Conservation (phyloP, 805 yeast genomes). For the Candida anglica region DNA sequence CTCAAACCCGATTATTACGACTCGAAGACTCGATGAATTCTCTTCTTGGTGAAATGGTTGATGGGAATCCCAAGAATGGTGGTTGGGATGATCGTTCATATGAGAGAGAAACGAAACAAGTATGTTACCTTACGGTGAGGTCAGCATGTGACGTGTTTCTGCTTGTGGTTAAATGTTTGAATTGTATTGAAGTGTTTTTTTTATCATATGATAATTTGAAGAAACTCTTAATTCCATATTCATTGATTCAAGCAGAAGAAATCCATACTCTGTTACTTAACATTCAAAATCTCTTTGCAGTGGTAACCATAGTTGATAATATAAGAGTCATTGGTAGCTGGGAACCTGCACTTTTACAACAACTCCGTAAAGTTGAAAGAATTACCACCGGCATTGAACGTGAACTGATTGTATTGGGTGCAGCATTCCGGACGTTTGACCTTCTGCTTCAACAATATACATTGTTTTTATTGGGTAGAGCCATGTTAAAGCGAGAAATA, state of each 20-base stretch:
- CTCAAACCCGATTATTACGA: constrained; percentile 14
- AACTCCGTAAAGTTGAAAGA: constrained; percentile 32
- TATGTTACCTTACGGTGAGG: constrained; percentile 14
- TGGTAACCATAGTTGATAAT: constrained; percentile 30
- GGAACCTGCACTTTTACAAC: constrained; percentile 19
- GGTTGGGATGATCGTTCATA: constrained; percentile 25
- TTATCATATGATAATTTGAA: constrained; percentile 32
- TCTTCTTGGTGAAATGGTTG: constrained; percentile 17
- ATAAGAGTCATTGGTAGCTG: constrained; percentile 14
- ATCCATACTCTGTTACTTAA: constrained; percentile 23
- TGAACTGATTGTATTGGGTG: constrained; percentile 25
- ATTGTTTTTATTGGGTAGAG: constrained; percentile 33
- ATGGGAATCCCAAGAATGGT: neutral
- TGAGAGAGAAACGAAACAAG: constrained; percentile 18
- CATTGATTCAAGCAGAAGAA: constrained; percentile 27
- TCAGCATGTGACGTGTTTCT: constrained; percentile 14
- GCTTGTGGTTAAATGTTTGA: constrained; percentile 18
- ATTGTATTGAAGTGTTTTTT: constrained; percentile 37
- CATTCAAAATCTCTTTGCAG: constrained; percentile 20
- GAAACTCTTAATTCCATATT: constrained; percentile 32
- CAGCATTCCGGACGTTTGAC: constrained; percentile 28
- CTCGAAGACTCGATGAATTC: constrained; percentile 30
- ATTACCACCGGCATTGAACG: constrained; percentile 34
- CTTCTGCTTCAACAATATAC: constrained; percentile 34
- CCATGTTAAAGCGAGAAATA: constrained; percentile 34